A percentile compares a stretch with the other conserved stretches of the same genome.
Conservation (phyloP, 225 moss, liverwort and hornwort species). For the Marchantia polymorpha region DNA sequence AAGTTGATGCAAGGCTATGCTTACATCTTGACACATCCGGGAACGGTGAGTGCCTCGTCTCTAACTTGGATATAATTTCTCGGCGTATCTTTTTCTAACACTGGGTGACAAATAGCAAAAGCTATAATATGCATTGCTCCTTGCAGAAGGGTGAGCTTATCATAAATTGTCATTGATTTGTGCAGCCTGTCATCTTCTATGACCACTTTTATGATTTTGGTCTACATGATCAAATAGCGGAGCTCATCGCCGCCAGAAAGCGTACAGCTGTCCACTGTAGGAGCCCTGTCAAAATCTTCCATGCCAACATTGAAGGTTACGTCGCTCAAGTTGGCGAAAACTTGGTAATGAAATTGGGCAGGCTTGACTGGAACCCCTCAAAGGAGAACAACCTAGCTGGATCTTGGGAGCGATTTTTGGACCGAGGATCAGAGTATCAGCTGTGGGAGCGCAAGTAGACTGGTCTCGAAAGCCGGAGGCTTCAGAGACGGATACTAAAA, state of each 20-base stretch:
- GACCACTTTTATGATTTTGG: slow-evolving; percentile 94
- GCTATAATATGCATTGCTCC: not conserved
- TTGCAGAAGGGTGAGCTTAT: not conserved
- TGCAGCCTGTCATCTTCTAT: slow-evolving; percentile 85
- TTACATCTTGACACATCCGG: slow-evolving; percentile 82
- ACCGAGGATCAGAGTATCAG: slow-evolving; percentile 66
- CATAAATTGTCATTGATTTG: not conserved
- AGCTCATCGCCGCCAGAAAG: slow-evolving; percentile 72
- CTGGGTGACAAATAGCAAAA: not conserved
- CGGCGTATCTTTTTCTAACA: not conserved
- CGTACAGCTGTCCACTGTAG: slow-evolving; percentile 71
- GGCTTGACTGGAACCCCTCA: slow-evolving; percentile 86
- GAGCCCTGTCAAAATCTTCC: slow-evolving; percentile 71
- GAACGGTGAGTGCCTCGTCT: slow-evolving; percentile 46
- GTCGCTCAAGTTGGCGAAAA: slow-evolving; percentile 72
- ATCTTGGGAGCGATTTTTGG: slow-evolving; percentile 62
- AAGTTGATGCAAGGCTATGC: slow-evolving; percentile 93
- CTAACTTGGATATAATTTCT: not conserved
- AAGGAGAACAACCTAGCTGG: slow-evolving; percentile 77
- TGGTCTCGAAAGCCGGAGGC: not conserved
- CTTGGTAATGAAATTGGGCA: slow-evolving; percentile 73
- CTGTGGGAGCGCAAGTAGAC: slow-evolving; percentile 61
- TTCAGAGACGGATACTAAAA: not conserved
- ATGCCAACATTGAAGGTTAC: slow-evolving; percentile 85
- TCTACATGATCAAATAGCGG: slow-evolving; percentile 80